A percentile compares a stretch with the other conserved stretches of the same genome.
phyloP scores from a whole-genome alignment of 208 protist genomes.

The Wallacemonas sp. region DNA sequence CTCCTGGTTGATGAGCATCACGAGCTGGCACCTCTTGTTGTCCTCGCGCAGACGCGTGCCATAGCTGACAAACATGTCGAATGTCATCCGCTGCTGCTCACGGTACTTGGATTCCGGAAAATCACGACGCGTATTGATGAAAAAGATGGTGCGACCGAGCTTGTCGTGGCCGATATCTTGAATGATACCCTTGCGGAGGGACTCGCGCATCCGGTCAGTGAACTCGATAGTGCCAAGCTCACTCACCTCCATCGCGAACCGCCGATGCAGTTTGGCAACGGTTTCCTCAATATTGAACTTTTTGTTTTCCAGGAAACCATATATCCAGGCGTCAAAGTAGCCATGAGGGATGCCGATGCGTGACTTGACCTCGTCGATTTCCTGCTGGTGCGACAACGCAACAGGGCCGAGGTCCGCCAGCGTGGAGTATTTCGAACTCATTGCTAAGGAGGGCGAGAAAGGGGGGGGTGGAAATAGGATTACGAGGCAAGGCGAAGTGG shows the following conservation, averaged over 20 bases:
- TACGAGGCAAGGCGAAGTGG: too few species aligned
- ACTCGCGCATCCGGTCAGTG: slow-evolving; percentile 56
- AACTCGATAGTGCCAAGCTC: slow-evolving; percentile 58
- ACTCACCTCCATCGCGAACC: slow-evolving; percentile 57
- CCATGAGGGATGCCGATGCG: slow-evolving; percentile 45
- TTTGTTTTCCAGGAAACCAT: slow-evolving; percentile 82
- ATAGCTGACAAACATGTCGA: slow-evolving; percentile 78
- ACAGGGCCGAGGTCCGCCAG: slow-evolving; percentile 55
- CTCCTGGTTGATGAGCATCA: slow-evolving; percentile 71
- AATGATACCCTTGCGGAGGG: slow-evolving; percentile 57
- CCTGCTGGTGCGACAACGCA: slow-evolving; percentile 46
- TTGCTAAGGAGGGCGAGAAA: not conserved
- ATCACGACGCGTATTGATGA: slow-evolving; percentile 52
- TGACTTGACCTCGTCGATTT: slow-evolving; percentile 62
- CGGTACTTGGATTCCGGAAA: slow-evolving; percentile 35
- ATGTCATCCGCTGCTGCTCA: slow-evolving; percentile 40
- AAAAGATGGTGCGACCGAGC: slow-evolving; percentile 45
- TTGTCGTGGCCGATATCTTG: slow-evolving; percentile 64
- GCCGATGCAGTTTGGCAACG: slow-evolving; percentile 63
- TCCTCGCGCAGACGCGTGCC: slow-evolving; percentile 51
- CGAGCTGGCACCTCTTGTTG: slow-evolving; percentile 49
- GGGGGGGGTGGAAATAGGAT: too few species aligned
- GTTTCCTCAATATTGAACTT: slow-evolving; percentile 74
- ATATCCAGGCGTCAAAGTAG: slow-evolving; percentile 72
- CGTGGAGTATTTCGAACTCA: slow-evolving; percentile 30